Base-by-base conservation (phyloP, 495 filamentous ascomycete species). In the Xylaria curta region DNA sequence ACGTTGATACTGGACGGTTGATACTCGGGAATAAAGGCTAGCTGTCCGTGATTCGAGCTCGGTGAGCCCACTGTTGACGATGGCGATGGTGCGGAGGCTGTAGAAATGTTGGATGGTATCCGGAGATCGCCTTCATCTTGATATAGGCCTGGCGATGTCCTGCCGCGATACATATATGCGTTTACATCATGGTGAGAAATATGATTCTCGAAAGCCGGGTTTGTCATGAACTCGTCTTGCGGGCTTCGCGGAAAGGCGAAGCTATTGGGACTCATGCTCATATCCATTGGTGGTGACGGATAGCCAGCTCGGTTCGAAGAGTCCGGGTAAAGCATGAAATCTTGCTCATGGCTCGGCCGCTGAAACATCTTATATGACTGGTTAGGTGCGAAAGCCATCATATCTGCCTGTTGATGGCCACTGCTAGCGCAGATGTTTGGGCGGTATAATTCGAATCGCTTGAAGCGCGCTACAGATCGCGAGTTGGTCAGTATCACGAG, bases 61-160 rank as follows among this genome's bases (percentile, higher is more conserved):
- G 94, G 94, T 10, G 94, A 97, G 42, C 91, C 93, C 75, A 93
- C 91, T 42, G 90, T 87, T 5, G 94, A 97, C 2, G 94, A 96
- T 19, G 92, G 87, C 17, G 93, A 95, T 17, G 90, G 88, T 1
- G 87, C 91, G 3, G 93, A 96, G 33, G 91, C 90, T 67, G 91
- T 93, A 19, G 92, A 94, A 60, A 94, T 79, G 85, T 86, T 82
- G 75, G 86, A 74, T 75, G 86, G 77, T 71, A 85, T 71, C 85
- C 87, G 72, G 78, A 87, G 68, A 40, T 85, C 84, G 64, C 76
- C 62, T 53, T 85, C 82, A 62, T 88, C 85, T 24, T 79, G 71
- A 70, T 83, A 86, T 68, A 81, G 73, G 59, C 79, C 74, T 21
- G 85, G 83, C 19, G 83, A 84, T 26, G 81, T 75, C 63, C 81